phyloP scores from a whole-genome alignment of 176 grass and related monocot genomes.

The Panicum miliaceum region DNA sequence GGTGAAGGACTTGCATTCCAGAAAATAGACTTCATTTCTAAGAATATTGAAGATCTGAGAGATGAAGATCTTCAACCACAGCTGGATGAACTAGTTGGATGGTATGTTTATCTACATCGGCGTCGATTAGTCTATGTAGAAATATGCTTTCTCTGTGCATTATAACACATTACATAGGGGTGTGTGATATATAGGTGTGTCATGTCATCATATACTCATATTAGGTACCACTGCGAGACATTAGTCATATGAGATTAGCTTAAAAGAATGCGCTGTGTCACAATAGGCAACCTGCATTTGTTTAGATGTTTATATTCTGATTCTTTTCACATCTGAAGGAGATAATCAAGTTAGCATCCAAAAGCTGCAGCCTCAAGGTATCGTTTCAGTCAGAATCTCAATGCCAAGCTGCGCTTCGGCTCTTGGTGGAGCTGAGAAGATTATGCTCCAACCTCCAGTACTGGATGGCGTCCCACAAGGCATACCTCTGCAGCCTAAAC shows the following conservation, averaged over 20 bases:
- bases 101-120: conserved; percentile 46
- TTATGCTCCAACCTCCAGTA: conserved; percentile 59
- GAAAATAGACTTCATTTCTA: conserved; percentile 71
- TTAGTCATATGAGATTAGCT: not conserved
- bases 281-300: not conserved
- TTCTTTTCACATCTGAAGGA: not conserved
- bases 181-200: not conserved
- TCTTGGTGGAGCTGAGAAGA: conserved; percentile 49
- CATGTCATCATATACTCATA: no score
- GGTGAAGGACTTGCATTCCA: conserved; percentile 78
- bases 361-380: conserved; percentile 38
- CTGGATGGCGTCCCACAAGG: conserved; percentile 64
- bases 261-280: not conserved
- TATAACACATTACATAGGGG: not conserved
- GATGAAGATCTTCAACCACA: conserved; percentile 78
- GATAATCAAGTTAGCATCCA: conserved; percentile 50
- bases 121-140: not conserved
- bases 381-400: conserved; percentile 44
- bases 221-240: not conserved
- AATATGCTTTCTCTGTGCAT: not conserved
- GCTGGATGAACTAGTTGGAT: conserved; percentile 66
- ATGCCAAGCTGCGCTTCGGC: conserved; percentile 34
- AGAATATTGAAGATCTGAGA: conserved; percentile 70
- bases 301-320: not conserved
- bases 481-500: conserved; percentile 55